Conservation (phyloP, 192 early-diverging fungal genomes). For the Funneliformis geosporum region DNA sequence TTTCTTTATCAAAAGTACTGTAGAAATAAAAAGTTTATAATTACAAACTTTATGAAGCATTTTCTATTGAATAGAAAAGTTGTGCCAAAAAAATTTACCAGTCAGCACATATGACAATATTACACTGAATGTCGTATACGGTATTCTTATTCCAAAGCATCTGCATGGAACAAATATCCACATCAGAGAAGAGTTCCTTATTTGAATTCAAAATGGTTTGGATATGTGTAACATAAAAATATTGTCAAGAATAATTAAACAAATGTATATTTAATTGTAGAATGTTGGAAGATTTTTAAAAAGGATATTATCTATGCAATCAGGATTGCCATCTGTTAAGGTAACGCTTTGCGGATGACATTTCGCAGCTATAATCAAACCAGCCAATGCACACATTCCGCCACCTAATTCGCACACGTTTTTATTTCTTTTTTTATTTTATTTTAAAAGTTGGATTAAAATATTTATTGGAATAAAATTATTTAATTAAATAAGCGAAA, state of each 20-base stretch:
- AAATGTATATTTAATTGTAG: neutral
- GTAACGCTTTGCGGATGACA: slow-evolving; percentile 5
- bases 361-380: slow-evolving; percentile 3
- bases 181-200: neutral
- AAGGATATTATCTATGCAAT: slow-evolving; percentile 15
- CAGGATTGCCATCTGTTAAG: slow-evolving; percentile 7
- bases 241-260: neutral
- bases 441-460: neutral
- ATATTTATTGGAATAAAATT: neutral
- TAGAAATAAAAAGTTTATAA: neutral
- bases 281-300: neutral
- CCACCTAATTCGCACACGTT: slow-evolving; percentile 8
- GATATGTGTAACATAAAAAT: neutral
- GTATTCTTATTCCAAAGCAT: slow-evolving; percentile 10
- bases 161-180: neutral
- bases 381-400: slow-evolving; percentile 9
- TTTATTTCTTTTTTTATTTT: slow-evolving; percentile 6
- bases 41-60: neutral
- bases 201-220: slow-evolving; percentile 4
- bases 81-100: neutral
- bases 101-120: slow-evolving; percentile 12
- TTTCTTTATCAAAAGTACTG: slow-evolving; percentile 11
- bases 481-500: neutral
- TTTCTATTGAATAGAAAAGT: neutral
- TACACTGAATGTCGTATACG: neutral